These are phyloP conservation scores for Blastocystis sp. DNA, from an alignment of 352 stramenopile species.

Conservation along the genomic window DNA sequence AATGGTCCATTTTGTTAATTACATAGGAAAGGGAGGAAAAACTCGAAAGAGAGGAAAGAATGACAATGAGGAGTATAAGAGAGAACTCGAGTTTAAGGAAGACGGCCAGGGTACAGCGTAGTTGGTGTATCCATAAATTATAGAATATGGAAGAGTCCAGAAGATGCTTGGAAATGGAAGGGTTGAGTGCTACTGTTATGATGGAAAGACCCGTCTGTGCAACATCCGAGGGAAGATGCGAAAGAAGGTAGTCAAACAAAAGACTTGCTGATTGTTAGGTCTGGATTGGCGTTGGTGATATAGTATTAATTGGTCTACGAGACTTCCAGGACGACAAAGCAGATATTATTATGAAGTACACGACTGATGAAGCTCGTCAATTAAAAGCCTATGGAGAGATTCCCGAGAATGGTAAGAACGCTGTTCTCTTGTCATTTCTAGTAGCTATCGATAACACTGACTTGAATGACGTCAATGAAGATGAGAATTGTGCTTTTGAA, in stretches of 20 bases:
- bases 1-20: not conserved
- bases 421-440: not conserved
- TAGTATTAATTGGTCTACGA: conserved; percentile 94
- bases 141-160: conserved; percentile 66
- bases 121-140: not conserved
- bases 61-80: conserved; percentile 95
- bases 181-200: conserved; percentile 81
- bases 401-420: conserved; percentile 79
- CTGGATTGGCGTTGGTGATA: conserved; percentile 78
- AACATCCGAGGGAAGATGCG: conserved; percentile 84
- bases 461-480: conserved; percentile 76
- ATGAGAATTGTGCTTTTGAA: conserved; percentile 81
- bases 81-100: conserved; percentile 98
- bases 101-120: conserved; percentile 83
- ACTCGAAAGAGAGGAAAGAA: conserved; percentile 94
- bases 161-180: conserved; percentile 75
- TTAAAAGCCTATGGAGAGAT: conserved; percentile 98
- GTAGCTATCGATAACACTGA: conserved; percentile 80
- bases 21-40: conserved; percentile 90
- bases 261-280: not conserved
- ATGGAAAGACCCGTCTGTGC: conserved; percentile 78
- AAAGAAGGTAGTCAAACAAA: conserved; percentile 73
- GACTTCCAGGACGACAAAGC: conserved; percentile 99
- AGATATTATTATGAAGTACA: conserved; percentile 94
- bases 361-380: conserved; percentile 84